phyloP scores from a whole-genome alignment of 2,329 filamentous ascomycete species.

The Parastagonospora avenae region DNA sequence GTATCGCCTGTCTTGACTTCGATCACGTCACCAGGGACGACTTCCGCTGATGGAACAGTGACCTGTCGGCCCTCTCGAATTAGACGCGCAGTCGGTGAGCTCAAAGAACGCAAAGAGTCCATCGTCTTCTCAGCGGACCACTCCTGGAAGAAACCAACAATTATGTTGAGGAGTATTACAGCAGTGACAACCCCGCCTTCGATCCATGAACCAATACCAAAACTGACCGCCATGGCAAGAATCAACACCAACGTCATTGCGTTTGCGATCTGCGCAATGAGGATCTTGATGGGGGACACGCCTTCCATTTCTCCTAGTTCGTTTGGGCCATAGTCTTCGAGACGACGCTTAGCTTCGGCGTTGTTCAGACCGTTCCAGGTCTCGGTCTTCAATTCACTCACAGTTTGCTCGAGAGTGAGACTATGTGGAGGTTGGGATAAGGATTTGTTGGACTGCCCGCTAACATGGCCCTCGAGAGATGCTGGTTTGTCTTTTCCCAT shows the following conservation, averaged over 20 bases:
- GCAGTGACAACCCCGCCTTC: slow-evolving; percentile 55
- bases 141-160: slow-evolving; percentile 55
- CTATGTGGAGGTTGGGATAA: slow-evolving; percentile 67
- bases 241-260: slow-evolving; percentile 74
- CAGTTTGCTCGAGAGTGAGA: slow-evolving; percentile 57
- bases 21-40: slow-evolving; percentile 71
- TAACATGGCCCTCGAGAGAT: slow-evolving; percentile 38
- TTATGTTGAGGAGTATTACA: slow-evolving; percentile 54
- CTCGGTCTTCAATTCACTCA: slow-evolving; percentile 64
- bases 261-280: slow-evolving; percentile 75
- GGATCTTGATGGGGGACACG: slow-evolving; percentile 72
- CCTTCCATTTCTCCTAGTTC: slow-evolving; percentile 72
- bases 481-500: slow-evolving; percentile 31
- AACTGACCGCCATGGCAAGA: slow-evolving; percentile 55
- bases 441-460: slow-evolving; percentile 53
- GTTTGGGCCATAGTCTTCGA: slow-evolving; percentile 68
- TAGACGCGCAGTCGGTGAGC: slow-evolving; percentile 52
- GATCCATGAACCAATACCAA: slow-evolving; percentile 54
- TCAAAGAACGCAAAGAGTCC: slow-evolving; percentile 55
- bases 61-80: slow-evolving; percentile 61
- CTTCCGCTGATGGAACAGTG: slow-evolving; percentile 60
- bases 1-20: slow-evolving; percentile 69
- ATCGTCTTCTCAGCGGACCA: slow-evolving; percentile 57
- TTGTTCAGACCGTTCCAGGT: slow-evolving; percentile 69
- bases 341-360: slow-evolving; percentile 64